A percentile compares a stretch with the other conserved stretches of the same genome.
Conservation (phyloP, 805 yeast species). For the Saturnispora sekii region DNA sequence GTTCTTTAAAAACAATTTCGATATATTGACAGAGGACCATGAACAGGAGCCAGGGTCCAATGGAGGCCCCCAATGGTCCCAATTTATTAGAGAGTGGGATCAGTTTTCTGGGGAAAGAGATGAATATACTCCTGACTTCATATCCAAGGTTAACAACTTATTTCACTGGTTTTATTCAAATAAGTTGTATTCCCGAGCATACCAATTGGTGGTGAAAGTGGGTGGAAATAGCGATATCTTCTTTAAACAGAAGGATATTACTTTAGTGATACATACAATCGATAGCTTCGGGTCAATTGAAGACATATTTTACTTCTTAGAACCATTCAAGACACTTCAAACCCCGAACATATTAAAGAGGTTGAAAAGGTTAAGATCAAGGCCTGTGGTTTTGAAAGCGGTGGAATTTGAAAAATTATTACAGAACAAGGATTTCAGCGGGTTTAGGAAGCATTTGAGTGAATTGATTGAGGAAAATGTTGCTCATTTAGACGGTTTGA, state of each 20-base stretch:
- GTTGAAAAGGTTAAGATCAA: constrained; percentile 2
- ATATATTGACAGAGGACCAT: constrained; percentile 3
- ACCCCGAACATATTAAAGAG: constrained; percentile 10
- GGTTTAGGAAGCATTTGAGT: background rate
- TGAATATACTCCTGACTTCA: constrained; percentile 9
- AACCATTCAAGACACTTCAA: constrained; percentile 10
- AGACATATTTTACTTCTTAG: constrained; percentile 14
- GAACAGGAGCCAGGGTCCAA: no score
- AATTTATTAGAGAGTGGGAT: no score
- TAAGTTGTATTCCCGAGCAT: constrained; percentile 11
- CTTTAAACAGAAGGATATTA: constrained; percentile 12
- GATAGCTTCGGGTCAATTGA: constrained; percentile 17
- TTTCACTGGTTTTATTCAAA: constrained; percentile 19
- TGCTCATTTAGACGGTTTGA: background rate
- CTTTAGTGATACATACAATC: constrained; percentile 13
- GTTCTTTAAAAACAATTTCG: constrained; percentile 21
- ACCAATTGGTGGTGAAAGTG: constrained; percentile 7
- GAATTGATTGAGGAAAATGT: background rate
- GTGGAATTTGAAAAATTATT: constrained; percentile 1
- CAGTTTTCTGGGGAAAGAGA: no score
- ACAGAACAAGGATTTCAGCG: background rate
- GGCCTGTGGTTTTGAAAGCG: constrained; percentile 4
- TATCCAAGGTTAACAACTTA: constrained; percentile 10
- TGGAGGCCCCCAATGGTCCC: no score
- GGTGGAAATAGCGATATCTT: constrained; percentile 7